Evolutionary conservation across 768 basidiomycete species (phyloP).

Genomic region (Pulveroboletus sp.): DNA sequence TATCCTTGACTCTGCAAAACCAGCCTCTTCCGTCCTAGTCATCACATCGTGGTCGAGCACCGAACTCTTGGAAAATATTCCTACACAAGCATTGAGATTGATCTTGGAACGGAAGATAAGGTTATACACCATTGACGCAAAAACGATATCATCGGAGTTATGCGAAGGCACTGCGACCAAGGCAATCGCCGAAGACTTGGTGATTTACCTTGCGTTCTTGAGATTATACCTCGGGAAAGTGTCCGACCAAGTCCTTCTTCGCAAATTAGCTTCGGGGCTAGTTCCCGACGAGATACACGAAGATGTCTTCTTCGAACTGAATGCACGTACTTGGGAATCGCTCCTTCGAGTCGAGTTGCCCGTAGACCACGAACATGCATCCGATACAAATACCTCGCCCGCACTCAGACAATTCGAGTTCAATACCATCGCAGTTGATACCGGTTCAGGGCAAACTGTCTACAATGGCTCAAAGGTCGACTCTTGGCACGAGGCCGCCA

Average conservation of each 20-base stretch:
- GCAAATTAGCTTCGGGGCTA: constrained; percentile 47
- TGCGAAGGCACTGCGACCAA: constrained; percentile 29
- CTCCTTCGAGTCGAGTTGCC: constrained; percentile 57
- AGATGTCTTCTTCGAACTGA: constrained; percentile 45
- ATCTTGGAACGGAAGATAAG: constrained; percentile 51
- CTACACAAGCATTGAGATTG: constrained; percentile 41
- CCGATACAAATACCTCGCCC: constrained; percentile 19
- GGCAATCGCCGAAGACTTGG: constrained; percentile 50
- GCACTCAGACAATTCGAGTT: constrained; percentile 59
- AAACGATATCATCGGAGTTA: constrained; percentile 41
- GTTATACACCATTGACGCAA: constrained; percentile 60
- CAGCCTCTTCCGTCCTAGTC: constrained; percentile 69
- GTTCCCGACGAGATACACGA: constrained; percentile 48
- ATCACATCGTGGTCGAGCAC: constrained; percentile 70
- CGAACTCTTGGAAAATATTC: constrained; percentile 71
- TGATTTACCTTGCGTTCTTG: constrained; percentile 79
- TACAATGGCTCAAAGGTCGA: constrained; percentile 59
- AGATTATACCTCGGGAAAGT: constrained; percentile 73
- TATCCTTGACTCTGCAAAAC: constrained; percentile 63
- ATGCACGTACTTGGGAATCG: constrained; percentile 60
- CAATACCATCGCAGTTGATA: constrained; percentile 73
- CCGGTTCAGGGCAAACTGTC: constrained; percentile 52
- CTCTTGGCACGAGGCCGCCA: constrained; percentile 85
- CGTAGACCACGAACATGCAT: constrained; percentile 17
- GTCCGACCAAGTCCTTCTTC: constrained; percentile 53